These are phyloP conservation scores for Lipomyces sp. DNA, from an alignment of 805 yeast genomes.

Conservation along the genomic window DNA sequence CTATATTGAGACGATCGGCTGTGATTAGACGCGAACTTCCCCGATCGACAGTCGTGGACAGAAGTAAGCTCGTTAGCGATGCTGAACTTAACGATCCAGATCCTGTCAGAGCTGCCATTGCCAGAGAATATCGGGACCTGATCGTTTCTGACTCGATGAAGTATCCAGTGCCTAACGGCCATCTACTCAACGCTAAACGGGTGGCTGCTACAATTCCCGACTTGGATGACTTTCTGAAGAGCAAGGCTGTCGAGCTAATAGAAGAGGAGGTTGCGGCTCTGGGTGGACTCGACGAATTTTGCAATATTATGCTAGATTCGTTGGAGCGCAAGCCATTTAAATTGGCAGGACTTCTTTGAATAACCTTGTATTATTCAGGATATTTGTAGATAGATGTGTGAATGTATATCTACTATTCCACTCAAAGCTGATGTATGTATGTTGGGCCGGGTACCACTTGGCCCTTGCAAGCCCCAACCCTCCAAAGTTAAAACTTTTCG, in stretches of 20 bases:
- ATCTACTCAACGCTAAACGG: constrained; percentile 23
- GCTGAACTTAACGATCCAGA: constrained; percentile 15
- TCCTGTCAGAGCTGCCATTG: constrained; percentile 31
- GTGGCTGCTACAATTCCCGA: constrained; percentile 31
- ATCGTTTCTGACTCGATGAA: constrained; percentile 42
- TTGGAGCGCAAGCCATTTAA: constrained; percentile 16
- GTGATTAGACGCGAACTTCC: constrained; percentile 54
- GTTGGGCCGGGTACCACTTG: too few species aligned
- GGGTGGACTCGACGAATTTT: constrained; percentile 24
- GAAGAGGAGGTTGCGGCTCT: constrained; percentile 21
- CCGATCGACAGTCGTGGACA: constrained; percentile 35
- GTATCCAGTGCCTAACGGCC: constrained; percentile 34
- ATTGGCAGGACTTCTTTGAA: constrained; percentile 21
- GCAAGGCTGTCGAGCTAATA: constrained; percentile 27
- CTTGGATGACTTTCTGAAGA: constrained; percentile 36
- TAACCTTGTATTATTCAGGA: neutral
- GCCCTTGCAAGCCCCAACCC: too few species aligned
- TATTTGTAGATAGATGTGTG: neutral
- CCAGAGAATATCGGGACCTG: constrained; percentile 38
- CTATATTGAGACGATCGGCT: constrained; percentile 51
- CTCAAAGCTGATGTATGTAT: too few species aligned
- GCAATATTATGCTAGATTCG: constrained; percentile 10
- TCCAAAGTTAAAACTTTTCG: too few species aligned
- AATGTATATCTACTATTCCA: too few species aligned
- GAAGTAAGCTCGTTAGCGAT: constrained; percentile 12